Conservation (phyloP, 257 asterid genomes). For the Mentha longifolia region DNA sequence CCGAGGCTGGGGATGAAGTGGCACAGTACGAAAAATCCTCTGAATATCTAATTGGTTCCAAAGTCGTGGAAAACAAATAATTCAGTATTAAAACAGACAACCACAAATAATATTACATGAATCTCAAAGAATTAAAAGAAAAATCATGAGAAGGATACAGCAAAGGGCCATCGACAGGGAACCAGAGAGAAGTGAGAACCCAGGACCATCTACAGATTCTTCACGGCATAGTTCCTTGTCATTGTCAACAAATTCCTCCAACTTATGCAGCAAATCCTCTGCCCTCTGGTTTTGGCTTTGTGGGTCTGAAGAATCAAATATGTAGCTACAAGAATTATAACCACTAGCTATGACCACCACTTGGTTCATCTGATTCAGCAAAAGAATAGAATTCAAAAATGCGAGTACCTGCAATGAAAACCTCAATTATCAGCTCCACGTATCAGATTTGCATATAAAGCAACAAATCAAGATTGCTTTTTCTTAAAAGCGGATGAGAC, state of each 20-base stretch:
- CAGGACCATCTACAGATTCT: conserved; percentile 62
- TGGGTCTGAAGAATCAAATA: conserved; percentile 72
- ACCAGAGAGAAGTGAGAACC: conserved; percentile 83
- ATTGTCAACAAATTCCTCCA: conserved; percentile 77
- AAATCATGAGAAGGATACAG: conserved; percentile 63
- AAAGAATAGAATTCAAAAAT: conserved; percentile 71
- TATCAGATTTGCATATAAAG: not conserved
- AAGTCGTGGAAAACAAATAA: conserved; percentile 50
- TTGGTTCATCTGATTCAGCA: conserved; percentile 80
- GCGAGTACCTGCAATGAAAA: conserved; percentile 63
- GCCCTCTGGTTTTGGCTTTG: conserved; percentile 61
- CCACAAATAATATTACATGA: not conserved
- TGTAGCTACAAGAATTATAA: conserved; percentile 65
- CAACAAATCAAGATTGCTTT: not conserved
- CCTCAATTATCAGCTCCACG: not conserved
- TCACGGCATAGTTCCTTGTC: conserved; percentile 65
- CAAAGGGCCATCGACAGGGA: conserved; percentile 97
- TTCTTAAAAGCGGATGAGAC: not conserved
- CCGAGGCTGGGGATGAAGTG: conserved; percentile 92
- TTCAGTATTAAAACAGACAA: conserved; percentile 7
- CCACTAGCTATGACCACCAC: conserved; percentile 87
- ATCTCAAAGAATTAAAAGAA: not conserved
- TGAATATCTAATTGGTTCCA: conserved; percentile 66
- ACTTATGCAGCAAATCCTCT: conserved; percentile 64
- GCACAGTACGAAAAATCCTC: conserved; percentile 80